These are phyloP conservation scores for Kazachstania bromeliacearum DNA, from an alignment of 805 yeast genomes.

Conservation along the genomic window DNA sequence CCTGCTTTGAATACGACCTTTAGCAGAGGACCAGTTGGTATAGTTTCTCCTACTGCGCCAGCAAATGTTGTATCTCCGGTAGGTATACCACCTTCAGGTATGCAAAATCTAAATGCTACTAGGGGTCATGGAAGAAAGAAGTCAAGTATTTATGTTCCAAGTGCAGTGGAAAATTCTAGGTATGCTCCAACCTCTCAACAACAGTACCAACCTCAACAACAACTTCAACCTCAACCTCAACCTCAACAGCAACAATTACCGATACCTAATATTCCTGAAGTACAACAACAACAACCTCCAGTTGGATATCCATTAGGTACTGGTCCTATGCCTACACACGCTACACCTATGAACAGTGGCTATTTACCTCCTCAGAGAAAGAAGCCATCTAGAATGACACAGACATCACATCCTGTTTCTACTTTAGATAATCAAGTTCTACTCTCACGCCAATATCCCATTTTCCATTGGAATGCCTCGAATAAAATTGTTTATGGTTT, in stretches of 20 bases:
- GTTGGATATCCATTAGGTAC: background rate
- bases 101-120: slow-evolving; percentile 7
- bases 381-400: background rate
- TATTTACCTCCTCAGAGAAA: background rate
- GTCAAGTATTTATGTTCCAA: slow-evolving; percentile 28
- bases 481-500: slow-evolving; percentile 37
- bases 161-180: slow-evolving; percentile 22
- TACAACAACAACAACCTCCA: background rate
- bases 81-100: slow-evolving; percentile 2
- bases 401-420: background rate
- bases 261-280: background rate
- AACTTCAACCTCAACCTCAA: slow-evolving; percentile 1
- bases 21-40: background rate
- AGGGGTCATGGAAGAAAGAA: slow-evolving; percentile 6
- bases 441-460: slow-evolving; percentile 58
- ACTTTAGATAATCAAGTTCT: slow-evolving; percentile 44
- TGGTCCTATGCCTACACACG: background rate
- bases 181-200: slow-evolving; percentile 34
- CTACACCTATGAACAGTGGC: background rate
- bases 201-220: slow-evolving; percentile 9
- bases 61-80: background rate
- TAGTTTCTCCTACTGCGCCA: slow-evolving; percentile 6
- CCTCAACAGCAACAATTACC: background rate
- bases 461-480: slow-evolving; percentile 57
- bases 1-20: background rate